Evolutionary conservation across 1,284 basidiomycete species (phyloP).

Genomic region (Irpex sp.): DNA sequence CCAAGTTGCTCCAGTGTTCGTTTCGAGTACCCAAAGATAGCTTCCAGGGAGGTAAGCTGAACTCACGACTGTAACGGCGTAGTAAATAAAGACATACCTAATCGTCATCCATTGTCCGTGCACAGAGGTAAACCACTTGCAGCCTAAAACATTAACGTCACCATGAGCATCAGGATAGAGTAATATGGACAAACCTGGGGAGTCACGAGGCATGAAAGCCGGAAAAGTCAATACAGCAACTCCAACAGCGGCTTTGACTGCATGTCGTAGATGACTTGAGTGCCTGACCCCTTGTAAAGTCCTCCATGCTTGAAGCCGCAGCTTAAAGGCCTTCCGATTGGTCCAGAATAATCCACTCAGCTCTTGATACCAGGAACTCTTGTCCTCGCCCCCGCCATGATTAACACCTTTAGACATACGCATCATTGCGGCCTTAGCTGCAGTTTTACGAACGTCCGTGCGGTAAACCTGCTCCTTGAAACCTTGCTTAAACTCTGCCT

Average conservation of each 20-base stretch:
- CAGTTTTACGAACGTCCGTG: constrained; percentile 9
- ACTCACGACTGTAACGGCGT: too few relatives aligned
- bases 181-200: constrained; percentile 26
- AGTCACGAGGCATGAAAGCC: constrained; percentile 37
- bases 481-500: constrained; percentile 12
- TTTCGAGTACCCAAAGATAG: constrained; percentile 49
- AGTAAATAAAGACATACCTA: constrained; percentile 20
- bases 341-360: constrained; percentile 30
- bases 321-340: constrained; percentile 26
- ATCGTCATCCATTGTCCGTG: constrained; percentile 51
- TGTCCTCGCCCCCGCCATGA: background rate
- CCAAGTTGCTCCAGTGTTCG: constrained; percentile 50
- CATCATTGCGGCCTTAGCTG: constrained; percentile 9
- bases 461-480: constrained; percentile 20
- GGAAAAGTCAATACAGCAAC: constrained; percentile 41
- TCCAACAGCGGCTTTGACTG: constrained; percentile 44
- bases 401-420: background rate
- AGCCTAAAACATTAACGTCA: constrained; percentile 21
- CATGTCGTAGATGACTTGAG: constrained; percentile 43
- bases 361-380: constrained; percentile 12
- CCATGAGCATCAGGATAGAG: background rate
- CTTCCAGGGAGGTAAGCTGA: constrained; percentile 11
- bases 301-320: constrained; percentile 34
- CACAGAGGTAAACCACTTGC: constrained; percentile 34
- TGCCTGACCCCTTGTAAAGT: constrained; percentile 30